Percentiles rank a stretch among this genome's conserved stretches.
Conservation (phyloP, 352 stramenopile genomes). For the Saprolegnia parasitica region DNA sequence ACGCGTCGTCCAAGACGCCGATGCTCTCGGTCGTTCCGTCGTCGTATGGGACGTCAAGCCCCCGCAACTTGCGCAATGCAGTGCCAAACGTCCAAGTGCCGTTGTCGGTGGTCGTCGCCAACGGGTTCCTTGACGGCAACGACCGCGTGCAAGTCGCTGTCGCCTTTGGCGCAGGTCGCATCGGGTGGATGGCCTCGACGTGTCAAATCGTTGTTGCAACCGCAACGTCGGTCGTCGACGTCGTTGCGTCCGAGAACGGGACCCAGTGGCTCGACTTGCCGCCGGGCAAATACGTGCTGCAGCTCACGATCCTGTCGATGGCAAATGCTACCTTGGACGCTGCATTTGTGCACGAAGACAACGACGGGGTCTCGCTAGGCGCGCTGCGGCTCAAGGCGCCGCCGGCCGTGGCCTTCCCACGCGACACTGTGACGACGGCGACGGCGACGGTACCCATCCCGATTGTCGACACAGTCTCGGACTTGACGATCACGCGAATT, state of each 20-base stretch:
- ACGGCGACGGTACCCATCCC: neutral
- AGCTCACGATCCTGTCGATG: neutral
- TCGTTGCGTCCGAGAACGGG: too few species aligned
- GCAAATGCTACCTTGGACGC: neutral
- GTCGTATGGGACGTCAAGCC: neutral
- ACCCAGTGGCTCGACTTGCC: neutral
- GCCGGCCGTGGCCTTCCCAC: neutral
- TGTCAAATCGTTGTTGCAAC: too few species aligned
- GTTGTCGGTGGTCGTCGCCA: neutral
- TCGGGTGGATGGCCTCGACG: neutral
- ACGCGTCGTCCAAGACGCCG: neutral
- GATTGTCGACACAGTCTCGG: neutral
- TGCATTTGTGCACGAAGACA: neutral
- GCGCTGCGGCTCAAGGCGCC: neutral
- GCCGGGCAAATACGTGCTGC: neutral
- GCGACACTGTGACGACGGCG: neutral
- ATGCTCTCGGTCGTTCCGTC: neutral
- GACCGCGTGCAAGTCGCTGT: neutral
- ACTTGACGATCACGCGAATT: neutral
- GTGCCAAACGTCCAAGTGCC: too few species aligned
- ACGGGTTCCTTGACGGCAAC: neutral
- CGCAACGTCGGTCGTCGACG: too few species aligned
- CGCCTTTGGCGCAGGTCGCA: neutral
- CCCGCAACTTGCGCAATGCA: too few species aligned
- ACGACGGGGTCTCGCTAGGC: neutral